Percentiles rank a stretch among this genome's conserved stretches.
Conservation (phyloP, 805 yeast species). For the Pichia ethanolica region DNA sequence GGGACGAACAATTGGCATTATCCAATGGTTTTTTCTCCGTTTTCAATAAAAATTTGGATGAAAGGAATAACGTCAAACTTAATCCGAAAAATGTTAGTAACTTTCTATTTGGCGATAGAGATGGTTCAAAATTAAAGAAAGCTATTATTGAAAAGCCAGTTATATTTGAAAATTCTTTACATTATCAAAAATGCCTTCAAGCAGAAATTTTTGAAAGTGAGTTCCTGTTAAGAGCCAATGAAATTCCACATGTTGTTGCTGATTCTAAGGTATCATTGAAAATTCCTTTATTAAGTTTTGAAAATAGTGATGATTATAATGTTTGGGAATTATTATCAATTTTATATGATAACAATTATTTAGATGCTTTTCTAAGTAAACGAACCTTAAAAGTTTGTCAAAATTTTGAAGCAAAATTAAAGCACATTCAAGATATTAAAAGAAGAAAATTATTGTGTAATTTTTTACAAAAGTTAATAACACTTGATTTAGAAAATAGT, state of each 20-base stretch:
- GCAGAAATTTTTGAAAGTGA: slow-evolving; percentile 10
- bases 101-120: slow-evolving; percentile 14
- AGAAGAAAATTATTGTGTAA: slow-evolving; percentile 41
- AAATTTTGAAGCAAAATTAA: slow-evolving; percentile 7
- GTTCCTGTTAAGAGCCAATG: slow-evolving; percentile 17
- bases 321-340: slow-evolving; percentile 55
- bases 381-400: slow-evolving; percentile 6
- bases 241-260: slow-evolving; percentile 34
- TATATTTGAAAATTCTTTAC: slow-evolving; percentile 5
- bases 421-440: slow-evolving; percentile 16
- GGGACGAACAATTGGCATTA: slow-evolving; percentile 59
- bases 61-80: slow-evolving; percentile 10
- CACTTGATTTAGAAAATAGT: slow-evolving; percentile 26
- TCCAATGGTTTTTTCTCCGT: slow-evolving; percentile 39
- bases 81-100: slow-evolving; percentile 17
- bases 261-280: slow-evolving; percentile 23
- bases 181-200: slow-evolving; percentile 9
- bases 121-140: slow-evolving; percentile 11
- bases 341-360: slow-evolving; percentile 43
- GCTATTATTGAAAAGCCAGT: slow-evolving; percentile 3
- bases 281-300: slow-evolving; percentile 18
- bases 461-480: slow-evolving; percentile 50
- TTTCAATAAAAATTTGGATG: slow-evolving; percentile 20
- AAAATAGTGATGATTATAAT: slow-evolving; percentile 10
- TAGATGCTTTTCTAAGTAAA: slow-evolving; percentile 11